These are phyloP conservation scores for Yarrowia sp. DNA, from an alignment of 805 yeast genomes.

Conservation along the genomic window DNA sequence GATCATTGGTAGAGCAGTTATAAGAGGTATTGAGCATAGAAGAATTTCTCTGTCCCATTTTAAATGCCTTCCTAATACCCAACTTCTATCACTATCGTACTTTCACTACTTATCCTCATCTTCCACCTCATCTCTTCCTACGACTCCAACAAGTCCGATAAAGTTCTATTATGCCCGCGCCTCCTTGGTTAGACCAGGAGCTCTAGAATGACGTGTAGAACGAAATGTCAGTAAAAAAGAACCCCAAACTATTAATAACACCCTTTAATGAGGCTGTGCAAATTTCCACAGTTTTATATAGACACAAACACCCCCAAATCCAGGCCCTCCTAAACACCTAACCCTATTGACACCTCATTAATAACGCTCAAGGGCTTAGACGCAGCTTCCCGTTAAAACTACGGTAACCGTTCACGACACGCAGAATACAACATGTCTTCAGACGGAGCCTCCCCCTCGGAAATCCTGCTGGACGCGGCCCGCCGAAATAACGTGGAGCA, in stretches of 20 bases:
- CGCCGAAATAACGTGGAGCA: conserved; percentile 85
- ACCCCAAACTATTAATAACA: too few relatives aligned
- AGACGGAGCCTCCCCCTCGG: conserved; percentile 72
- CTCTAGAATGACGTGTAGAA: not conserved
- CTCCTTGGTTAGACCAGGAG: not conserved
- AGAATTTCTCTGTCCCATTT: too few relatives aligned
- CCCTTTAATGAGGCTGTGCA: not conserved
- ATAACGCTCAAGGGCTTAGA: conserved; percentile 7
- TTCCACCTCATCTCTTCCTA: not conserved
- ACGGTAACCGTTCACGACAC: not conserved
- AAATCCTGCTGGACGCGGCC: conserved; percentile 81
- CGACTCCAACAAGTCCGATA: not conserved
- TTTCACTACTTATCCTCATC: too few relatives aligned
- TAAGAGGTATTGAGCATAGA: too few relatives aligned
- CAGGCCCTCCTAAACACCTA: not conserved
- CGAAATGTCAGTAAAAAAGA: not conserved
- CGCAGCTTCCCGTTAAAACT: not conserved
- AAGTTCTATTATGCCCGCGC: not conserved
- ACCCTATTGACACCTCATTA: conserved; percentile 21
- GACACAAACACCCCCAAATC: not conserved
- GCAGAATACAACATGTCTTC: conserved; percentile 27
- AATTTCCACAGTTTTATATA: not conserved
- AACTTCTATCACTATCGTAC: too few relatives aligned
- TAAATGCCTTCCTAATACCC: too few relatives aligned
- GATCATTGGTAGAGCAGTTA: too few relatives aligned